These are phyloP conservation scores for Penicillium sp. DNA, from an alignment of 2,329 filamentous ascomycete genomes.

Conservation along the genomic window DNA sequence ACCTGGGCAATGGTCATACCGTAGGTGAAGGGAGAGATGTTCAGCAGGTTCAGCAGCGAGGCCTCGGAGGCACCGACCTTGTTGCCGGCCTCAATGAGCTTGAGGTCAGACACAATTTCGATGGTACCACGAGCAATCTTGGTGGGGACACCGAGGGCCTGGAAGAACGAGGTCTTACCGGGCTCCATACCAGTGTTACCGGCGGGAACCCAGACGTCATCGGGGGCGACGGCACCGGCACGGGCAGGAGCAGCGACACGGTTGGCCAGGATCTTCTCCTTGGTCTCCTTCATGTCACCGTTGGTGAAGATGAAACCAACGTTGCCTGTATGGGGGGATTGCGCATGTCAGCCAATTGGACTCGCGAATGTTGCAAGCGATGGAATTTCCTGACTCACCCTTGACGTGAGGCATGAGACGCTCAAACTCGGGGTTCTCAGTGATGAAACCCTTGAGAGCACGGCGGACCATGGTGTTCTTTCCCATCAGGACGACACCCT, in stretches of 20 bases:
- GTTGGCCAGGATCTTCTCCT: slow-evolving; percentile 93
- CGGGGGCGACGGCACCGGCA: slow-evolving; percentile 93
- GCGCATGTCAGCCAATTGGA: slow-evolving; percentile 7
- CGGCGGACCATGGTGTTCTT: slow-evolving; percentile 99
- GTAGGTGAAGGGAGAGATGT: slow-evolving; percentile 99
- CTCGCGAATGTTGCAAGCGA: not conserved
- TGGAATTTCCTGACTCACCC: slow-evolving; percentile 49
- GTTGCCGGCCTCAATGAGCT: slow-evolving; percentile 87
- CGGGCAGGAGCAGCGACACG: slow-evolving; percentile 95
- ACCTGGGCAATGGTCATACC: slow-evolving; percentile 95
- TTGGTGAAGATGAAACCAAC: slow-evolving; percentile 99
- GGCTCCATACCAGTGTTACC: slow-evolving; percentile 99
- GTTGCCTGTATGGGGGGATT: slow-evolving; percentile 64
- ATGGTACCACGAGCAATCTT: slow-evolving; percentile 99
- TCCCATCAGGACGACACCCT: slow-evolving; percentile 97
- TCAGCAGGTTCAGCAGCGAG: slow-evolving; percentile 98
- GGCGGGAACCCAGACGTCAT: slow-evolving; percentile 90
- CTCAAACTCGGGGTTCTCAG: slow-evolving; percentile 94
- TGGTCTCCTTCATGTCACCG: slow-evolving; percentile 82
- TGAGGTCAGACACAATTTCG: slow-evolving; percentile 97
- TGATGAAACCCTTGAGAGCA: slow-evolving; percentile 91
- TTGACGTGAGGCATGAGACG: slow-evolving; percentile 92
- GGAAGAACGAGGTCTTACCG: slow-evolving; percentile 99
- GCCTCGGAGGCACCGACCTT: slow-evolving; percentile 99
- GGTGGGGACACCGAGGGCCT: slow-evolving; percentile 99